Evolutionary conservation across 305 asterid species (phyloP).

Genomic region (Plantago lanceolata): DNA sequence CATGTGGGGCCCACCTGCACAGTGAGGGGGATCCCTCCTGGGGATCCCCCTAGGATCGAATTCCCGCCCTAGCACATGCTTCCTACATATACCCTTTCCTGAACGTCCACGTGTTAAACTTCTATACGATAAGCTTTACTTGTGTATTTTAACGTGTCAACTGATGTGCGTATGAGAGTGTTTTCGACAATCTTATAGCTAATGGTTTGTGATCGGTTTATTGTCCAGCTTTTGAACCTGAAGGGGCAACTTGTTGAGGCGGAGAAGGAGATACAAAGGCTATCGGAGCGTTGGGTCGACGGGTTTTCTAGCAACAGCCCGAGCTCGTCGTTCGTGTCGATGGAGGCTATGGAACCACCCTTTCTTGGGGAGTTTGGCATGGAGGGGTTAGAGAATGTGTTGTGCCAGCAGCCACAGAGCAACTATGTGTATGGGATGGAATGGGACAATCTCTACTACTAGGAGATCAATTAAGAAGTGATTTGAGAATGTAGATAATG

Average conservation of each 20-base stretch:
- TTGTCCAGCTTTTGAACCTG: slow-evolving; percentile 51
- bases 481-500: slow-evolving; percentile 9
- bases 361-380: slow-evolving; percentile 55
- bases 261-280: slow-evolving; percentile 47
- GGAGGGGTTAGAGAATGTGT: slow-evolving; percentile 46
- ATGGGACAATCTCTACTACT: slow-evolving; percentile 33
- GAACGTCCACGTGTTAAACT: neutral
- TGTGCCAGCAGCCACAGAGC: slow-evolving; percentile 26
- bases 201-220: neutral
- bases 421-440: slow-evolving; percentile 26
- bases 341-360: slow-evolving; percentile 45
- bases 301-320: slow-evolving; percentile 25
- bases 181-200: no score
- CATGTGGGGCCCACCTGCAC: no score
- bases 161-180: neutral
- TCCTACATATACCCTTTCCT: neutral
- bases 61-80: no score
- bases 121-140: neutral
- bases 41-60: no score
- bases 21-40: no score
- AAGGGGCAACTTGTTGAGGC: slow-evolving; percentile 58
- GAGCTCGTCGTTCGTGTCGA: slow-evolving; percentile 5
- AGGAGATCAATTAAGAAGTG: slow-evolving; percentile 18
- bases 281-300: slow-evolving; percentile 30
- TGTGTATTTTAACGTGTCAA: neutral